Base-by-base conservation (phyloP, 2,329 filamentous ascomycete genomes). In the Hansfordia pulvinata region DNA sequence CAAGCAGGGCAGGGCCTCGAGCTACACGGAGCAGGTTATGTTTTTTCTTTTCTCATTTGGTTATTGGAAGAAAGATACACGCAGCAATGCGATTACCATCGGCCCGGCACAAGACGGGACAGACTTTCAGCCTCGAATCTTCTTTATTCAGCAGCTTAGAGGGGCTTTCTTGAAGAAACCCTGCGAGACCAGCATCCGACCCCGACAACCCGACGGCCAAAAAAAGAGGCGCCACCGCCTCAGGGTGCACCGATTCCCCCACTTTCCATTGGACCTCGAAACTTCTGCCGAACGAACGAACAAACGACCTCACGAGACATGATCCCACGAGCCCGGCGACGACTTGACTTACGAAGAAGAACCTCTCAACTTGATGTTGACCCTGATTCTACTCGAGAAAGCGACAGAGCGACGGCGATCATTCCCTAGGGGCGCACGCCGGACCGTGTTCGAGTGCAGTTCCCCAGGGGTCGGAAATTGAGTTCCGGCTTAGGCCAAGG, bases 1-100 rank as follows among this genome's bases (percentile, higher is more conserved):
- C 55, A 58, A 39, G 52, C 47, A 50, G 52, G 59, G 58, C 56
- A 59, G 56, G 53, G 37, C 49, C 52, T 50, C 44, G 45, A 50
- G 37, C 59, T 55, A 58, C 52, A 54, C 52, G 56, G 21, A 14
- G 12, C 16, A 54, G 55, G 56, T 51, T 30, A 40, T 32, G 35
- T 54, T 54, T 54, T 53, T 43, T 48, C 30, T 35, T 31, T 34
- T 35, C 30, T 38, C 37, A 30, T 30, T 40, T 39, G 18, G 18
- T 26, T 17, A 13, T 19, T 26, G 32, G 38, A 35, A 52, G 68
- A 69, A 63, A 70, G 57, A 58, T 66, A 63, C 46, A 64, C 58
- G 68, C 68, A 73, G 68, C 68, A 69, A 73, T 73, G 68, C 68
- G 68, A 52, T 37, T 32, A 50, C 41, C 44, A 43, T 36, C 44